phyloP scores from a whole-genome alignment of 202 grass and related monocot species.

The Hordeum pubiflorum region DNA sequence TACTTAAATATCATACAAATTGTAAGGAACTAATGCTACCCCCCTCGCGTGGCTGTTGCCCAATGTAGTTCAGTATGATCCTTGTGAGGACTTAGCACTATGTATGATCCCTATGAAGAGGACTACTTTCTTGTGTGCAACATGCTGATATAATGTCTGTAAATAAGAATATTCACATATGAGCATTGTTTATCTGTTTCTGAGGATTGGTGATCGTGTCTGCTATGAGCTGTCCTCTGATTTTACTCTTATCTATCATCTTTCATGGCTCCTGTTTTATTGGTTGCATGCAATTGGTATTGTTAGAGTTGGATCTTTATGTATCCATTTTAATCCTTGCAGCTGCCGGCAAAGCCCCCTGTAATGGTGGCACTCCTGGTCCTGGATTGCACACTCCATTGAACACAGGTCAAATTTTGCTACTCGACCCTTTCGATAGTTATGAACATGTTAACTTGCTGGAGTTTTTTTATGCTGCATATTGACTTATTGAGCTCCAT shows the following conservation, averaged over 20 bases:
- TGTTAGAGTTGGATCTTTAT: conserved; percentile 22
- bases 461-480: conserved; percentile 19
- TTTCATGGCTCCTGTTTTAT: background rate
- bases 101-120: background rate
- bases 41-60: background rate
- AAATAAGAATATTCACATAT: background rate
- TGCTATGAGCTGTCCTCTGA: background rate
- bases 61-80: background rate
- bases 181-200: background rate
- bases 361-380: conserved; percentile 13
- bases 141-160: background rate
- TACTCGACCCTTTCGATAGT: conserved; percentile 13
- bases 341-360: conserved; percentile 20
- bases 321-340: background rate
- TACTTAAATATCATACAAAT: background rate
- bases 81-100: background rate
- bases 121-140: background rate
- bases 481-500: background rate
- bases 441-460: background rate
- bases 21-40: background rate
- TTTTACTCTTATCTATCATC: background rate
- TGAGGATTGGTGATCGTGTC: background rate
- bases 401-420: conserved; percentile 20
- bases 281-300: background rate
- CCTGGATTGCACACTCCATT: conserved; percentile 16